Conservation (phyloP, 2,329 filamentous ascomycete species). For the Bipolaris gigantea region DNA sequence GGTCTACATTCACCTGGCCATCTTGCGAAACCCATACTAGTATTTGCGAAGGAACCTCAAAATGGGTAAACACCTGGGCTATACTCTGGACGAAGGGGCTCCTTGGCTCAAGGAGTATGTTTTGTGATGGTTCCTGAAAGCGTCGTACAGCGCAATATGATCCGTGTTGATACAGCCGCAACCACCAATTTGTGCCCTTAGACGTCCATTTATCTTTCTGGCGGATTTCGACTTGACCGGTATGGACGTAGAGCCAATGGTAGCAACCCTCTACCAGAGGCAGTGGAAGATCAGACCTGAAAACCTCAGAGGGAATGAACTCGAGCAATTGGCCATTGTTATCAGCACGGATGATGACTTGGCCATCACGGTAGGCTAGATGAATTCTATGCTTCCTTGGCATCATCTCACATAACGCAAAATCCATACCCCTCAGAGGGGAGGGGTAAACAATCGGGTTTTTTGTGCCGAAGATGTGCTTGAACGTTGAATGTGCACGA, state of each 20-base stretch:
- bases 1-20: slow-evolving; percentile 49
- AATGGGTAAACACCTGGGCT: slow-evolving; percentile 52
- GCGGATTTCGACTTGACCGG: slow-evolving; percentile 56
- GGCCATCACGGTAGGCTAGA: slow-evolving; percentile 52
- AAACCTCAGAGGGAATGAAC: slow-evolving; percentile 36
- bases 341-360: slow-evolving; percentile 51
- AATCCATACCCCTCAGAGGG: slow-evolving; percentile 55
- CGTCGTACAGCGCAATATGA: slow-evolving; percentile 9
- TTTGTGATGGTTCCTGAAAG: slow-evolving; percentile 29
- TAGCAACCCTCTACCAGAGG: slow-evolving; percentile 56
- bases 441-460: slow-evolving; percentile 59
- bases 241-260: slow-evolving; percentile 62
- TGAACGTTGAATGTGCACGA: slow-evolving; percentile 48
- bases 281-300: slow-evolving; percentile 48
- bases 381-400: slow-evolving; percentile 54
- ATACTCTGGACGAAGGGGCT: slow-evolving; percentile 48
- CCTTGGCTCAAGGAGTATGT: slow-evolving; percentile 54
- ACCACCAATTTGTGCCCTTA: slow-evolving; percentile 46
- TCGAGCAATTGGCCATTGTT: slow-evolving; percentile 36
- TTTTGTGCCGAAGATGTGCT: slow-evolving; percentile 58
- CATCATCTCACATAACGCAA: slow-evolving; percentile 37
- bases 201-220: slow-evolving; percentile 48
- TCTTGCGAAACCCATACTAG: slow-evolving; percentile 51
- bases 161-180: slow-evolving; percentile 34
- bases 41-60: slow-evolving; percentile 52